phyloP scores from a whole-genome alignment of 2,329 filamentous ascomycete species.

The Penicillium oxalicum region DNA sequence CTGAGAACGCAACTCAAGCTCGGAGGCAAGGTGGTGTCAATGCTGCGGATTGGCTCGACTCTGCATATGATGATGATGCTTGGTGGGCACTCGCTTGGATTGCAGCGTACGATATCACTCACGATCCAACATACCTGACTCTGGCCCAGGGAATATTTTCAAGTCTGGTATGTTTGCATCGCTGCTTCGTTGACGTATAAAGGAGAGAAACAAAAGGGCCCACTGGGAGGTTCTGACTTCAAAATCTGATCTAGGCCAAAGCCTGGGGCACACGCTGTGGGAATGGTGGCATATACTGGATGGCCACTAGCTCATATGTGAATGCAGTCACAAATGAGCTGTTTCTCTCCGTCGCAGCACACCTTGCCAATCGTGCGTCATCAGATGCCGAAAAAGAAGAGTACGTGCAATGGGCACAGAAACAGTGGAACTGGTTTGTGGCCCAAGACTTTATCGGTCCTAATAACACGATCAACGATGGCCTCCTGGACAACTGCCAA shows the following conservation, averaged over 20 bases:
- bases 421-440: conserved; percentile 49
- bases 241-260: conserved; percentile 18
- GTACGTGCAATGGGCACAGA: conserved; percentile 44
- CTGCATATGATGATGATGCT: conserved; percentile 48
- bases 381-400: conserved; percentile 21
- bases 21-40: conserved; percentile 15
- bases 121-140: conserved; percentile 40
- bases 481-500: conserved; percentile 46
- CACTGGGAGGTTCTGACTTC: background rate
- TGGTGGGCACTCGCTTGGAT: conserved; percentile 53
- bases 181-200: too few relatives aligned
- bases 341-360: conserved; percentile 50
- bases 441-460: conserved; percentile 44
- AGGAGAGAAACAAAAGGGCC: too few relatives aligned
- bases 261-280: conserved; percentile 41
- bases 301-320: conserved; percentile 40
- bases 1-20: conserved; percentile 18
- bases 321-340: conserved; percentile 55
- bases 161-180: conserved; percentile 30
- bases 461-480: conserved; percentile 50
- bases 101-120: conserved; percentile 49
- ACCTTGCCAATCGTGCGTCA: conserved; percentile 48
- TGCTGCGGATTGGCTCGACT: conserved; percentile 24
- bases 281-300: conserved; percentile 47
- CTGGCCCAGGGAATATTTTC: conserved; percentile 47